Evolutionary conservation across 2,329 filamentous ascomycete species (phyloP).

Genomic region (Paradendryphiella salina): DNA sequence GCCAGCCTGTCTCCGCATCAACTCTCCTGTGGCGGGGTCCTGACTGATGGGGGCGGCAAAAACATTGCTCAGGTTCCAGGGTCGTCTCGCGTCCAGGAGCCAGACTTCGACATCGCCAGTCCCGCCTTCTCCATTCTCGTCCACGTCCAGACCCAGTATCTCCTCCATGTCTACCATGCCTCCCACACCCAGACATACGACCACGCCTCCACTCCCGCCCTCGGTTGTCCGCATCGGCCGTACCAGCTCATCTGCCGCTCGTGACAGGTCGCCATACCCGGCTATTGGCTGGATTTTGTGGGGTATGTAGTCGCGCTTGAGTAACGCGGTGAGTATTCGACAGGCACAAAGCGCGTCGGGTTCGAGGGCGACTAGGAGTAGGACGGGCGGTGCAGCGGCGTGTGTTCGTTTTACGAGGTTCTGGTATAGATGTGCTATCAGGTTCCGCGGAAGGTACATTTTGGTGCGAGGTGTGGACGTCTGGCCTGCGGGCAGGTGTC

Average conservation of each 20-base stretch:
- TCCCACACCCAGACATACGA: slow-evolving; percentile 90
- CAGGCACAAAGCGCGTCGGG: slow-evolving; percentile 95
- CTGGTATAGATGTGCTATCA: slow-evolving; percentile 88
- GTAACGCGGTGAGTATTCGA: slow-evolving; percentile 86
- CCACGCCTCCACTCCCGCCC: slow-evolving; percentile 83
- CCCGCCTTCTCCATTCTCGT: slow-evolving; percentile 63
- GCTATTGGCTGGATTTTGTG: slow-evolving; percentile 96
- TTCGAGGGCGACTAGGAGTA: slow-evolving; percentile 90
- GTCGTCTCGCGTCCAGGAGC: slow-evolving; percentile 87
- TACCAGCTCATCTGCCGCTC: slow-evolving; percentile 76
- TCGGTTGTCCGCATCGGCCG: slow-evolving; percentile 81
- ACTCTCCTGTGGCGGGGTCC: slow-evolving; percentile 54
- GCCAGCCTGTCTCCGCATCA: slow-evolving; percentile 61
- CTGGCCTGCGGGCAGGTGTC: slow-evolving; percentile 20
- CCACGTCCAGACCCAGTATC: slow-evolving; percentile 72
- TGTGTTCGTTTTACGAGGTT: slow-evolving; percentile 86
- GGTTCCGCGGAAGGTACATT: slow-evolving; percentile 92
- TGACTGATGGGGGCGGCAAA: slow-evolving; percentile 66
- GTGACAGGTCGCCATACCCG: slow-evolving; percentile 86
- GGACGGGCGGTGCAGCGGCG: slow-evolving; percentile 85
- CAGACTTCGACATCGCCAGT: slow-evolving; percentile 91
- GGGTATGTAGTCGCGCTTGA: slow-evolving; percentile 96
- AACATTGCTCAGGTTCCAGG: slow-evolving; percentile 93
- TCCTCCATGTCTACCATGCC: slow-evolving; percentile 86
- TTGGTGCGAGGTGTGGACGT: slow-evolving; percentile 15